Conservation (phyloP, 164 flowering plant genomes). For the Euptelea pleiosperma region DNA sequence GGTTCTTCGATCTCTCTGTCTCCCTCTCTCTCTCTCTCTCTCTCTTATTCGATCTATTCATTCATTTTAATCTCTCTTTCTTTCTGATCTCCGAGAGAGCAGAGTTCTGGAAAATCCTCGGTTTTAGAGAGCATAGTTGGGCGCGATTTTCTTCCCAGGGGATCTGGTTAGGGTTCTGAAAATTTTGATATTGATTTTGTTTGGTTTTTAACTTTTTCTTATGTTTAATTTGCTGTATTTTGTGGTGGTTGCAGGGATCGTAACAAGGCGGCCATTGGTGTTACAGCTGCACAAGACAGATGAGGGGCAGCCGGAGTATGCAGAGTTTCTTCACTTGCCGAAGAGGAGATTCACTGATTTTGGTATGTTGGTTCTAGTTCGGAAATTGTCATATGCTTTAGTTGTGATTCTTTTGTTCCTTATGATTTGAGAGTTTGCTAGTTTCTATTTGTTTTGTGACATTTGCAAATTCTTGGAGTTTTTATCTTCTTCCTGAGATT, state of each 20-base stretch:
- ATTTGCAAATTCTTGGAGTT: too few species aligned
- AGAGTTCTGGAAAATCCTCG: slow-evolving; percentile 93
- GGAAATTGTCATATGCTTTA: too few species aligned
- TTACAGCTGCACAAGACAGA: slow-evolving; percentile 64
- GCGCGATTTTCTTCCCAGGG: slow-evolving; percentile 80
- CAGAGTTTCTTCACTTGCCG: slow-evolving; percentile 53
- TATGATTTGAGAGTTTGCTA: too few species aligned
- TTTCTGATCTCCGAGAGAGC: too few species aligned
- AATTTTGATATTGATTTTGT: not conserved
- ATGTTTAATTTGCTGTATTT: not conserved
- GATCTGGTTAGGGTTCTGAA: slow-evolving; percentile 51
- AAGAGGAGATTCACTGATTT: slow-evolving; percentile 49
- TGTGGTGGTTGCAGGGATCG: slow-evolving; percentile 53
- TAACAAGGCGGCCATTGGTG: slow-evolving; percentile 61
- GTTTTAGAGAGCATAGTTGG: too few species aligned
- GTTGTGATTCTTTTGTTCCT: too few species aligned
- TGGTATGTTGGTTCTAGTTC: too few species aligned
- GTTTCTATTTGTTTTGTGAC: too few species aligned
- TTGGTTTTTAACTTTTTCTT: slow-evolving; percentile 1
- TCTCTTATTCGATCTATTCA: not conserved
- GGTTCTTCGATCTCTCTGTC: slow-evolving; percentile 29
- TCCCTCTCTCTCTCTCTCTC: not conserved
- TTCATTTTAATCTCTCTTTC: too few species aligned
- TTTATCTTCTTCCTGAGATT: too few species aligned
- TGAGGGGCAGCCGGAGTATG: slow-evolving; percentile 45